These are phyloP conservation scores for Phialocephala sp. DNA, from an alignment of 2,329 filamentous ascomycete genomes.

Conservation along the genomic window DNA sequence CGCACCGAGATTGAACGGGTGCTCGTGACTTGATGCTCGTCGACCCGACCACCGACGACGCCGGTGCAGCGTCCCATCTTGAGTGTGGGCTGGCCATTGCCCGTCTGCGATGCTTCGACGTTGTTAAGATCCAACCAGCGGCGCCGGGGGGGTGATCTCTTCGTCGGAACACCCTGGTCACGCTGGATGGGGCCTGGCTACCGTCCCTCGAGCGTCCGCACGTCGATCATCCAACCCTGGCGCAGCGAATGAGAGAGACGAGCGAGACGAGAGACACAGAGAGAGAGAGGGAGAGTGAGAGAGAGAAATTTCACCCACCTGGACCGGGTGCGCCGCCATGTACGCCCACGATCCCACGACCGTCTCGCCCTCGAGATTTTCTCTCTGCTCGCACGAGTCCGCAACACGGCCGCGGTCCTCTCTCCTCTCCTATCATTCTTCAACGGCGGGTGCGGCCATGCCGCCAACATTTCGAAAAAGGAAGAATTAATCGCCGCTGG, in stretches of 20 bases:
- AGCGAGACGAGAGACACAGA: not conserved
- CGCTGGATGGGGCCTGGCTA: not conserved
- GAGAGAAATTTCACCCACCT: not conserved
- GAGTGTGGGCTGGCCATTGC: not conserved
- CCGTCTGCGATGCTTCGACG: not conserved
- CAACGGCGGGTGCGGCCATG: not conserved
- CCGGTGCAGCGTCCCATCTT: not conserved
- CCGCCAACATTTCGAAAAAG: not conserved
- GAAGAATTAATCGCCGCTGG: not conserved
- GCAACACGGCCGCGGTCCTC: not conserved
- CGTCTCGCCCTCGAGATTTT: not conserved
- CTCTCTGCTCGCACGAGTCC: not conserved
- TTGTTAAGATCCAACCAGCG: conserved; percentile 8
- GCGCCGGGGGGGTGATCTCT: not conserved
- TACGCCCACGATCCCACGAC: not conserved
- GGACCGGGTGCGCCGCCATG: too few relatives aligned
- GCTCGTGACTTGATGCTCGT: not conserved
- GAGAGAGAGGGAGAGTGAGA: too few relatives aligned
- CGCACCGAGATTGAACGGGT: not conserved
- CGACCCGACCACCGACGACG: too few relatives aligned
- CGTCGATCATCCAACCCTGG: not conserved
- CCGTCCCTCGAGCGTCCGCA: not conserved
- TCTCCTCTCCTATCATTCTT: not conserved
- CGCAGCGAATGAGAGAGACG: not conserved
- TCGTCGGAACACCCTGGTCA: not conserved